Percentiles rank a stretch among this genome's conserved stretches.
phyloP scores from a whole-genome alignment of 2,329 filamentous ascomycete species.

The Lasiodiplodia citricola region DNA sequence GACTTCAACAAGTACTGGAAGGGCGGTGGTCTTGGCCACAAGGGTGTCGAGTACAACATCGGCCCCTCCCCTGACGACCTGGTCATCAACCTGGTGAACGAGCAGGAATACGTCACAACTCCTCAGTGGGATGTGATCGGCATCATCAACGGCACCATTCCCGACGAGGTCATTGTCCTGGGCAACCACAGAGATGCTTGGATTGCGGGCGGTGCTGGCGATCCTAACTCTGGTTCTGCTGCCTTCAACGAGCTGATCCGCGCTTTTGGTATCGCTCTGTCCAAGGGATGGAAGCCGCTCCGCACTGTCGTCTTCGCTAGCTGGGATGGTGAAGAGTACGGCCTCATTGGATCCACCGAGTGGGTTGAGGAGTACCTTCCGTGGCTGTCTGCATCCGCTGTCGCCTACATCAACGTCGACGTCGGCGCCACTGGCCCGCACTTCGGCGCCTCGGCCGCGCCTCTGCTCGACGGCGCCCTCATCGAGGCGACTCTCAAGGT shows the following conservation, averaged over 20 bases:
- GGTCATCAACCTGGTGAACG: constrained; percentile 56
- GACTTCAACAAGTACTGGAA: constrained; percentile 77
- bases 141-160: constrained; percentile 83
- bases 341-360: constrained; percentile 83
- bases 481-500: constrained; percentile 61
- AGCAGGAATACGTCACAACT: constrained; percentile 57
- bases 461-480: constrained; percentile 75
- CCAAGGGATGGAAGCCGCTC: constrained; percentile 79
- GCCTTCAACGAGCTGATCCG: constrained; percentile 79
- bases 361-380: constrained; percentile 91
- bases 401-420: constrained; percentile 89
- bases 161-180: constrained; percentile 84
- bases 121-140: constrained; percentile 79
- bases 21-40: constrained; percentile 74
- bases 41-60: constrained; percentile 83
- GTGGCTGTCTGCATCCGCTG: constrained; percentile 74
- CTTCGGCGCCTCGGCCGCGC: constrained; percentile 72
- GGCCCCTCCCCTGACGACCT: constrained; percentile 78
- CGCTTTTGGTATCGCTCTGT: constrained; percentile 72
- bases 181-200: constrained; percentile 94
- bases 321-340: constrained; percentile 78
- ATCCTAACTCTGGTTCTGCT: constrained; percentile 83
- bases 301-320: constrained; percentile 87
- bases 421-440: constrained; percentile 69
- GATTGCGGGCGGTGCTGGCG: constrained; percentile 79